Conservation (phyloP, 1,139 yeast genomes). For the Kurtzmaniella quercitrusa region DNA sequence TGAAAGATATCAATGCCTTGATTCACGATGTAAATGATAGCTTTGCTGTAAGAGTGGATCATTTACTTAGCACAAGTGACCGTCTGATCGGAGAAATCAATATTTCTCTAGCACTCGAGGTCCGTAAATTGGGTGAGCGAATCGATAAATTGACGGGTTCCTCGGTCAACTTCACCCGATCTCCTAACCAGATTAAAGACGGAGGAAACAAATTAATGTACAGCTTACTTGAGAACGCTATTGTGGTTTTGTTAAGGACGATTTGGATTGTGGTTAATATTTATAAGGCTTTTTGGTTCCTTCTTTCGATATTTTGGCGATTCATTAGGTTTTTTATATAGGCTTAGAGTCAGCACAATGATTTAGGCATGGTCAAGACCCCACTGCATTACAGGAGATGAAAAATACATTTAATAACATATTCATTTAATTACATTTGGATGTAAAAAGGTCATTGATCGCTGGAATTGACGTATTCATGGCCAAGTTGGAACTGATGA, state of each 20-base stretch:
- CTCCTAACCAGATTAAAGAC: constrained; percentile 19
- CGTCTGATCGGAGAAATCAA: constrained; percentile 77
- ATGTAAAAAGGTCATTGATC: too few relatives aligned
- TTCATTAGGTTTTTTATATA: background rate
- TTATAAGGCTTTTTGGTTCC: constrained; percentile 36
- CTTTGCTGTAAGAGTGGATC: constrained; percentile 54
- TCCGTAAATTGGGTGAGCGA: constrained; percentile 66
- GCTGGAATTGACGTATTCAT: too few relatives aligned
- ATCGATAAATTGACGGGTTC: constrained; percentile 49
- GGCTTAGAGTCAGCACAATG: background rate
- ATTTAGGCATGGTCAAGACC: too few relatives aligned
- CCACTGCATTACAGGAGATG: too few relatives aligned
- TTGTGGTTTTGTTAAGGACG: constrained; percentile 60
- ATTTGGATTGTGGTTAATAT: constrained; percentile 68
- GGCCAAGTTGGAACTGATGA: too few relatives aligned
- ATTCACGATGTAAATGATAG: constrained; percentile 38
- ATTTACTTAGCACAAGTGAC: constrained; percentile 65
- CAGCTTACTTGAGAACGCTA: constrained; percentile 36
- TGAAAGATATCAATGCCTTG: constrained; percentile 35
- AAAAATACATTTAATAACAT: too few relatives aligned
- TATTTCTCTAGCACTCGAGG: constrained; percentile 70
- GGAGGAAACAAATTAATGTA: constrained; percentile 34
- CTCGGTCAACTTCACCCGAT: constrained; percentile 19
- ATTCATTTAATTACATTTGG: too few relatives aligned
- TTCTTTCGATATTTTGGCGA: constrained; percentile 31